Conservation (phyloP, 78 protist species). For the Cavenderia fasciculata region DNA sequence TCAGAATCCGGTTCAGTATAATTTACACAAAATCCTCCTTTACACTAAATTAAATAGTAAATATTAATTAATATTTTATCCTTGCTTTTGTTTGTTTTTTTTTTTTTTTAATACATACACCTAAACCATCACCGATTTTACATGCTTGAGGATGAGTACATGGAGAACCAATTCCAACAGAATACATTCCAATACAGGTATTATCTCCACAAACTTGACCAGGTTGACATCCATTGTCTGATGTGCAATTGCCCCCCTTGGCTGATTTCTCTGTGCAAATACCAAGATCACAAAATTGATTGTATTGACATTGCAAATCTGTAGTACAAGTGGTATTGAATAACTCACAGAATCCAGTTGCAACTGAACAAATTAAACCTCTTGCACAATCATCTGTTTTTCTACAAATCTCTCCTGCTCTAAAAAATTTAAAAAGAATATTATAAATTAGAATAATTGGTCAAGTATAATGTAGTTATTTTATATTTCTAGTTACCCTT, state of each 20-base stretch:
- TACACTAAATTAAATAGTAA: too few relatives aligned
- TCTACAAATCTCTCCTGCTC: slow-evolving; percentile 31
- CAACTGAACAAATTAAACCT: slow-evolving; percentile 2
- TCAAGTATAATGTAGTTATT: background rate
- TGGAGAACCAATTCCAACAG: slow-evolving; percentile 12
- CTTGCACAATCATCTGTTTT: slow-evolving; percentile 20
- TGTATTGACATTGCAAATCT: background rate
- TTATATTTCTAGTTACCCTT: slow-evolving; percentile 16
- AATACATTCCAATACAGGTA: background rate
- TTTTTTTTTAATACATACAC: slow-evolving; percentile 51
- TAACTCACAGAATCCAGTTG: background rate
- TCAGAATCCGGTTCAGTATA: too few relatives aligned
- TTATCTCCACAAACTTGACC: background rate
- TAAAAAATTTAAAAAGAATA: background rate
- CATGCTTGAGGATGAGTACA: slow-evolving; percentile 29
- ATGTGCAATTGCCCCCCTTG: background rate
- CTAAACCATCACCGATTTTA: slow-evolving; percentile 52
- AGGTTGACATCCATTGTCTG: background rate
- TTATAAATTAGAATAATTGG: background rate
- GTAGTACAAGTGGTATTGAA: background rate
- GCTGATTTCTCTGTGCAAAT: background rate
- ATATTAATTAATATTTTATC: too few relatives aligned
- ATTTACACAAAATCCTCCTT: too few relatives aligned
- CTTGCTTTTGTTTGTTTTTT: too few relatives aligned
- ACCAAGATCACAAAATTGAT: background rate